Evolutionary conservation across 495 filamentous ascomycete species (phyloP), one percentile per base, ranked within the genome.

Genomic region (Acidomyces sp.): DNA sequence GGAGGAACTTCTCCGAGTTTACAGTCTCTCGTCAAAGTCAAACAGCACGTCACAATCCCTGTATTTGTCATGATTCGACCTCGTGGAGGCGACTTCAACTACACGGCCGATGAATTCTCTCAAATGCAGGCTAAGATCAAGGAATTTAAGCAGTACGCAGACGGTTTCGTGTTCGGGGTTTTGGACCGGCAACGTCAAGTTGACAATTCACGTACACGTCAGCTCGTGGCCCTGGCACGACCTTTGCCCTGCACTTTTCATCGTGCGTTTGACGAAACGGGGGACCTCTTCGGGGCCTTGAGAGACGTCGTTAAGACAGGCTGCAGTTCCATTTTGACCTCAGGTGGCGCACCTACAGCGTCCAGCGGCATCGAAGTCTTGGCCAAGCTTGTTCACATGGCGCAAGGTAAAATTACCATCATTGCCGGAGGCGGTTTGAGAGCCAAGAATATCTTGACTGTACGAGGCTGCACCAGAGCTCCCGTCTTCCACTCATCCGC

Each of bases 101-200:
- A 70, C 41, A 45, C 54, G 1, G 34, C 55, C 4, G 21, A 13
- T 0, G 66, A 69, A 6, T 63, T 66, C 21, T 43, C 55, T 24
- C 10, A 26, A 2, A 72, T 74, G 69, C 60, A 59, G 33, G 21
- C 31, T 0, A 60, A 58, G 1, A 47, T 72, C 13, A 24, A 40
- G 12, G 15, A 19, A 2, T 56, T 69, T 39, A 62, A 60, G 16
- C 11, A 34, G 1, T 17, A 31, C 0, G 62, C 64, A 2, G 57
- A 63, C 48, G 70, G 68, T 0, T 70, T 70, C 41, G 69, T 74
- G 4, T 71, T 72, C 37, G 69, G 69, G 0, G 57, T 70, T 22
- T 43, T 72, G 5, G 41, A 44, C 11, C 13, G 41, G 0, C 20
- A 57, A 6, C 25, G 42, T 1, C 7, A 16, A 5, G 53, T 74